Percentiles rank a stretch among this genome's conserved stretches.
Evolutionary conservation across 2,329 filamentous ascomycete species (phyloP).

Genomic region (Ophiostoma sp.): DNA sequence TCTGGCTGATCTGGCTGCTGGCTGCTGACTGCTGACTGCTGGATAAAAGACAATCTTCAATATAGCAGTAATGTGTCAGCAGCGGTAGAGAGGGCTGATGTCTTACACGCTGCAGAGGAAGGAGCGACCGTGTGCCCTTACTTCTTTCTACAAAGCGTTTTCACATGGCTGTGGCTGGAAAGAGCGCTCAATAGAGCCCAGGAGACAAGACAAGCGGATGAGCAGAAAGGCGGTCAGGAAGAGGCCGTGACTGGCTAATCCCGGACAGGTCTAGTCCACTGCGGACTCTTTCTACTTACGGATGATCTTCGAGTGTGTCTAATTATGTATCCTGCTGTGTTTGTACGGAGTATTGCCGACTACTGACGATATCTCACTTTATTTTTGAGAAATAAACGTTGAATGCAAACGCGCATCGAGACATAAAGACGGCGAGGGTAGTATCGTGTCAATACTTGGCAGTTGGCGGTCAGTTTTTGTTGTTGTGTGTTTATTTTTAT

Average conservation of each 20-base stretch:
- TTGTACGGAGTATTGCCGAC: not conserved
- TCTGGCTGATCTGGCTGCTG: too few species aligned
- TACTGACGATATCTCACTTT: not conserved
- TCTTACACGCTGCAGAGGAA: not conserved
- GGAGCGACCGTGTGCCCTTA: not conserved
- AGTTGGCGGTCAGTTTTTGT: not conserved
- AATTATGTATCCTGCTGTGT: not conserved
- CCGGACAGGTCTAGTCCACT: constrained; percentile 13
- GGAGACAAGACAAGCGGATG: not conserved
- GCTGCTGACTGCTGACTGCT: too few species aligned
- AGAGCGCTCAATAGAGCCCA: not conserved
- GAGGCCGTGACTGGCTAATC: constrained; percentile 13
- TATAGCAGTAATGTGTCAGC: not conserved
- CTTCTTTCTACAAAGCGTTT: too few species aligned
- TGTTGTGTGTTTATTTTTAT: not conserved
- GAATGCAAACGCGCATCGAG: not conserved
- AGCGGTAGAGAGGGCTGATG: not conserved
- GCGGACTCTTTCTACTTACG: constrained; percentile 20
- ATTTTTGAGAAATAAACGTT: not conserved
- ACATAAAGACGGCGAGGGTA: not conserved
- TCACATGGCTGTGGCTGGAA: not conserved
- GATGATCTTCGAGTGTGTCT: not conserved
- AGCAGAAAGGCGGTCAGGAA: constrained; percentile 22
- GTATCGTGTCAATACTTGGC: not conserved
- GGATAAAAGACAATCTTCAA: not conserved